phyloP scores from a whole-genome alignment of 2,329 filamentous ascomycete species.

The Aspergillus proliferans region DNA sequence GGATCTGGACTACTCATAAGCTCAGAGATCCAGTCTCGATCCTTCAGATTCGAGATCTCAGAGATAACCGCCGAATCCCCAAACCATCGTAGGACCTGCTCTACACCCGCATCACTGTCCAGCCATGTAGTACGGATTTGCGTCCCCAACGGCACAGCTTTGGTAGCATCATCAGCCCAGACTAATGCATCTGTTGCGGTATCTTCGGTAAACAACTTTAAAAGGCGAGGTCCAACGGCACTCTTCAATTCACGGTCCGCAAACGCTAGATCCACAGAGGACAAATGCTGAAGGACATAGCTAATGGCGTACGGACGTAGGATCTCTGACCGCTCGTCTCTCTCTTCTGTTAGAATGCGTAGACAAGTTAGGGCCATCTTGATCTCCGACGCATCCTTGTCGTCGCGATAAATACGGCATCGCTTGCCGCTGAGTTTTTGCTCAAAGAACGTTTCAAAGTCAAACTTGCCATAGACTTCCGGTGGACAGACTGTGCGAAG shows the following conservation, averaged over 20 bases:
- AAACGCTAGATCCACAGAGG: slow-evolving; percentile 17
- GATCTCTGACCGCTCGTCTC: slow-evolving; percentile 4
- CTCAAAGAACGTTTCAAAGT: slow-evolving; percentile 19
- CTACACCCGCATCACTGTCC: slow-evolving; percentile 8
- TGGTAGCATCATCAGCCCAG: slow-evolving; percentile 9
- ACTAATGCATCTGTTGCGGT: slow-evolving; percentile 10
- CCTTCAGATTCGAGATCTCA: slow-evolving; percentile 8
- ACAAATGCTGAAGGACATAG: slow-evolving; percentile 14
- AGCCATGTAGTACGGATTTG: slow-evolving; percentile 14
- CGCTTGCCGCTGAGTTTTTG: slow-evolving; percentile 13
- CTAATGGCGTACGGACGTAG: slow-evolving; percentile 9
- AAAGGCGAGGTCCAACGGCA: slow-evolving; percentile 14
- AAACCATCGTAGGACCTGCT: slow-evolving; percentile 16
- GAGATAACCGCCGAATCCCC: slow-evolving; percentile 17
- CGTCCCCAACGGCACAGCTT: slow-evolving; percentile 4
- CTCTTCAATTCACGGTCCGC: slow-evolving; percentile 16
- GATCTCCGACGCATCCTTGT: slow-evolving; percentile 15
- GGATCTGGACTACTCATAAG: slow-evolving; percentile 10
- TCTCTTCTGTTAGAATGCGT: slow-evolving; percentile 9
- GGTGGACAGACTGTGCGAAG: slow-evolving; percentile 20
- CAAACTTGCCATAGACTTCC: slow-evolving; percentile 17
- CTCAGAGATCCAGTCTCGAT: slow-evolving; percentile 14
- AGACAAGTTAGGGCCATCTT: slow-evolving; percentile 13
- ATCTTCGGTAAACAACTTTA: slow-evolving; percentile 16
- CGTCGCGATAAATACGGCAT: slow-evolving; percentile 15